Base-by-base conservation (phyloP, 768 basidiomycete genomes). In the Crucibulum laeve region DNA sequence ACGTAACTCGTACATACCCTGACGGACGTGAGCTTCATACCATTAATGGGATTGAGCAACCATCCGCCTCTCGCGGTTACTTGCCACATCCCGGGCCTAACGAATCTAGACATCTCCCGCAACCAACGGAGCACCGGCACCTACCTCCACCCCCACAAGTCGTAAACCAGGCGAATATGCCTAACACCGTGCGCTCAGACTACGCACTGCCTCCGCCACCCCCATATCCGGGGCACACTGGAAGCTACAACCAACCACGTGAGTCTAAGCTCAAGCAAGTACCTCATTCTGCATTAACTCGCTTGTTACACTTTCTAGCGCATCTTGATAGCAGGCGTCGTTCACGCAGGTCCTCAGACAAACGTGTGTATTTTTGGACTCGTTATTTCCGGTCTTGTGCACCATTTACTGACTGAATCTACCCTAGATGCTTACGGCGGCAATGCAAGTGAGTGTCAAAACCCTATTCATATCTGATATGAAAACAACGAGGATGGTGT, bases 1-100 rank as follows among this genome's bases (percentile, higher is more conserved):
- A 88, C 57, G 65, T 84, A 37, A 80, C 74, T 10, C 77, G 79
- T 40, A 79, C 70, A 5, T 76, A 74, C 44, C 76, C 81, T 4
- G 84, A 89, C 43, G 87, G 87, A 6, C 75, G 76, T 33, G 72
- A 85, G 54, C 64, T 79, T 2, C 71, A 73, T 53, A 82, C 77
- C 13, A 67, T 91, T 53, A 88, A 91, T 45, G 87, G 87, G 8
- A 59, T 84, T 14, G 73, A 77, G 44, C 76, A 77, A 47, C 51
- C 59, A 17, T 34, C 53, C 13, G 21, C 11, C 19, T 25, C 57
- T 39, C 60, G 55, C 37, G 63, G 60, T 3, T 58, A 62, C 48
- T 44, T 69, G 22, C 54, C 53, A 42, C 45, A 45, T 33, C 24
- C 53, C 32, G 41, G 47, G 41, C 45, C 41, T 34, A 25, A 45